These are phyloP conservation scores for Pichia sp. DNA, from an alignment of 1,139 yeast genomes.

Conservation along the genomic window DNA sequence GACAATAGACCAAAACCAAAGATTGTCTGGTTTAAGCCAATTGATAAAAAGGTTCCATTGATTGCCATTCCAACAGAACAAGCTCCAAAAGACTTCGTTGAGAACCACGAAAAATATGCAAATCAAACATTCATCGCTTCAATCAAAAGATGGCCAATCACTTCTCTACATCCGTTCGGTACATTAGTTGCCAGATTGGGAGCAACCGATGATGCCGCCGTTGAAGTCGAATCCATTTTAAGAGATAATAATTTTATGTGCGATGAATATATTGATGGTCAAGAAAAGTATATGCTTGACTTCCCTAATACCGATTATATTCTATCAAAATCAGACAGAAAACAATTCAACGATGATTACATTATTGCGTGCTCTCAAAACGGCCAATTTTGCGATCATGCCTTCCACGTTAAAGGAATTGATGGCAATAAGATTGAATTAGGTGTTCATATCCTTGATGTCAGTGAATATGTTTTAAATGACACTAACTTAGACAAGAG, in stretches of 20 bases:
- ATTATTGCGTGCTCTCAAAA: conserved; percentile 64
- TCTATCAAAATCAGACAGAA: conserved; percentile 39
- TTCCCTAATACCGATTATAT: conserved; percentile 31
- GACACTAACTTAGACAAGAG: conserved; percentile 82
- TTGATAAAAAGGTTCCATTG: conserved; percentile 93
- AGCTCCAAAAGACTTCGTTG: conserved; percentile 93
- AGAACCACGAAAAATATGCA: conserved; percentile 78
- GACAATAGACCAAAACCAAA: conserved; percentile 57
- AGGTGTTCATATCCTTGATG: conserved; percentile 80
- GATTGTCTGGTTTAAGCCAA: conserved; percentile 98
- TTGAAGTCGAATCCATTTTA: conserved; percentile 84
- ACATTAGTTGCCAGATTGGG: conserved; percentile 87
- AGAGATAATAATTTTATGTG: conserved; percentile 90
- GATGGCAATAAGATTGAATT: conserved; percentile 59
- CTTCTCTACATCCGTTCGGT: conserved; percentile 96
- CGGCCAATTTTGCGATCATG: conserved; percentile 63
- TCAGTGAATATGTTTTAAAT: conserved; percentile 61
- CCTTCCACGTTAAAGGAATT: conserved; percentile 65
- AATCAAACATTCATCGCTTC: conserved; percentile 88
- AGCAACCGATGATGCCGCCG: conserved; percentile 65
- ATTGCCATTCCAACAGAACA: conserved; percentile 98
- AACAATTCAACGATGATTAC: conserved; percentile 57
- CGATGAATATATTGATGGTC: conserved; percentile 67
- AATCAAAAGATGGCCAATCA: conserved; percentile 98
- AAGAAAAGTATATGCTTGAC: conserved; percentile 30